Percentiles rank a stretch among this genome's conserved stretches.
These are phyloP conservation scores for Chenopodium suecicum DNA, from an alignment of 148 eudicot species.

Conservation along the genomic window DNA sequence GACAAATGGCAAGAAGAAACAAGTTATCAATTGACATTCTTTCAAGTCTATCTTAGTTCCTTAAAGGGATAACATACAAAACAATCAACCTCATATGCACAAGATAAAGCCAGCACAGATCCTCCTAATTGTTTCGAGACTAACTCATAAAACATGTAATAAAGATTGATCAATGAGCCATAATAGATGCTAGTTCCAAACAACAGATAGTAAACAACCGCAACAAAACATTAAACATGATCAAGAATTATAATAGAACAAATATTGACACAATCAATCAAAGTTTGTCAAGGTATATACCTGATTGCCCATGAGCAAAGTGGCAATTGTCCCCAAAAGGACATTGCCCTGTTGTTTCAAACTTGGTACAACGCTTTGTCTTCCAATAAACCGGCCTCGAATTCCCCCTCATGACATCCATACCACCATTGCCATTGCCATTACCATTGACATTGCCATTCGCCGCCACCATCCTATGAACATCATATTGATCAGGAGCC, in stretches of 20 bases:
- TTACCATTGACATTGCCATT: background rate
- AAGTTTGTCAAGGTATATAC: slow-evolving; percentile 31
- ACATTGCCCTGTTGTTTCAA: slow-evolving; percentile 75
- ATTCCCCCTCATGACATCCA: slow-evolving; percentile 41
- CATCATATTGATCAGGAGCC: slow-evolving; percentile 41
- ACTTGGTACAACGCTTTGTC: slow-evolving; percentile 63
- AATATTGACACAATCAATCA: background rate
- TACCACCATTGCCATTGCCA: background rate
- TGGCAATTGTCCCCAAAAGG: slow-evolving; percentile 80
- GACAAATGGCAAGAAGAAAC: background rate
- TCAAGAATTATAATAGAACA: background rate
- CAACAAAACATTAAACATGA: background rate
- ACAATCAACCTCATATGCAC: slow-evolving; percentile 1
- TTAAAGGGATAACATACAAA: too few species aligned
- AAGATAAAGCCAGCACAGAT: background rate
- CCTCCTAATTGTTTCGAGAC: too few species aligned
- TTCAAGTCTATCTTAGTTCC: background rate
- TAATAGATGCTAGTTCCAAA: background rate
- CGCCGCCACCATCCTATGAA: slow-evolving; percentile 15
- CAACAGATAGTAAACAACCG: background rate
- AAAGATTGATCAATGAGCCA: background rate
- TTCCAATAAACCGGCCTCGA: slow-evolving; percentile 58
- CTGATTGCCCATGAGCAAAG: slow-evolving; percentile 84
- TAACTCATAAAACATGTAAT: background rate
- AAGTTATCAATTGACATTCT: background rate